Conservation (phyloP, 257 asterid species). For the Leptodermis oblonga region DNA sequence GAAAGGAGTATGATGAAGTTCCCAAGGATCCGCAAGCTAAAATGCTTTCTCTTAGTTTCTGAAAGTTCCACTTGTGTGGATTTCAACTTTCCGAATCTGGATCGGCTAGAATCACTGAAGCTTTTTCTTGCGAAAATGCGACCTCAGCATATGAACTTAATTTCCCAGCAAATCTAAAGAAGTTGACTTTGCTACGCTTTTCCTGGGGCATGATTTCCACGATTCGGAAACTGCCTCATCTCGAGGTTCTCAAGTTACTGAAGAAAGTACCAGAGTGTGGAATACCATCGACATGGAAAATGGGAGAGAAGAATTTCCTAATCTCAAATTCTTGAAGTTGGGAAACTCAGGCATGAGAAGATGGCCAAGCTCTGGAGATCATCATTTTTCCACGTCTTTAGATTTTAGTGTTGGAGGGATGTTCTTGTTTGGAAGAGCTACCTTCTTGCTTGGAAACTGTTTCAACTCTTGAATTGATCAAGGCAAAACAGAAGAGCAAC, state of each 20-base stretch:
- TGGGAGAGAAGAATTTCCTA: no score
- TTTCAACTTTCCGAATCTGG: background rate
- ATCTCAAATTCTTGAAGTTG: no score
- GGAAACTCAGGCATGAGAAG: no score
- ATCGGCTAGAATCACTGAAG: background rate
- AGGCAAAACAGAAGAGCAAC: no score
- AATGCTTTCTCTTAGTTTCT: background rate
- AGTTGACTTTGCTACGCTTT: background rate
- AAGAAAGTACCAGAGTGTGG: no score
- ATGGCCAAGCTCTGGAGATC: no score
- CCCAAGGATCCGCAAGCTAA: background rate
- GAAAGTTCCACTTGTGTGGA: background rate
- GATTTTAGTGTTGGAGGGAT: background rate
- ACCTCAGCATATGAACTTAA: background rate
- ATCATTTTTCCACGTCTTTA: no score
- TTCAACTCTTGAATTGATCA: background rate
- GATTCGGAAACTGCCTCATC: no score
- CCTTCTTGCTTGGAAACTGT: background rate
- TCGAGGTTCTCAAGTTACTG: no score
- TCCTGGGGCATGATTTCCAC: no score
- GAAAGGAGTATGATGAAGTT: no score
- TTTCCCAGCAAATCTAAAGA: background rate
- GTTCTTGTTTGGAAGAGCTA: background rate
- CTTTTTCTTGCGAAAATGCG: background rate
- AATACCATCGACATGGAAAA: no score